A percentile compares a stretch with the other conserved stretches of the same genome.
Conservation (phyloP, 2,329 filamentous ascomycete genomes). For the Aspergillus fumigatus region DNA sequence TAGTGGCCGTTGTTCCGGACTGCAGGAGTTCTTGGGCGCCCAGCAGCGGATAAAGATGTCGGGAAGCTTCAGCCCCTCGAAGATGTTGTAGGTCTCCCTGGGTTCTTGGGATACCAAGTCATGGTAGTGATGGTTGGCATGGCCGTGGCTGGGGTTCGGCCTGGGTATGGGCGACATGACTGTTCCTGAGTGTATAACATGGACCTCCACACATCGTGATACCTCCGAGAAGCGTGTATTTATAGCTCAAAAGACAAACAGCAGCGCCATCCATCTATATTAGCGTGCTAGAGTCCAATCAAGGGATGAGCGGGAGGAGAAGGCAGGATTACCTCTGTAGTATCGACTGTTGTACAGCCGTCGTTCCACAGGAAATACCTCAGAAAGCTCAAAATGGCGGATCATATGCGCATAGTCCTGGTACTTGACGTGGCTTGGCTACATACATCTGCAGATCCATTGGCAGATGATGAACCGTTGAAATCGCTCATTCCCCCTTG, state of each 20-base stretch:
- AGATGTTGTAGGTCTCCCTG: neutral
- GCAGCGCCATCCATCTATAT: neutral
- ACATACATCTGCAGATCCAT: neutral
- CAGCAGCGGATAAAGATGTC: slow-evolving; percentile 3
- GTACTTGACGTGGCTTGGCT: neutral
- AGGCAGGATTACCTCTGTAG: neutral
- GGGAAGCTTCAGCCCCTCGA: neutral
- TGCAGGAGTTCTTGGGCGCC: neutral
- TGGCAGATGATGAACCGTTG: neutral
- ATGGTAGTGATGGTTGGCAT: neutral
- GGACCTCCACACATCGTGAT: neutral
- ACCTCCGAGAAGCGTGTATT: neutral
- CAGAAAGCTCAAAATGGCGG: neutral
- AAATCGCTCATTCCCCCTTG: neutral
- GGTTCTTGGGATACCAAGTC: neutral
- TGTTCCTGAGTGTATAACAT: neutral
- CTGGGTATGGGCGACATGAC: neutral
- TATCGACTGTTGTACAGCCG: neutral
- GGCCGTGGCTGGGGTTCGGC: neutral
- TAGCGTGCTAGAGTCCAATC: neutral
- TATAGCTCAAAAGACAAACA: neutral
- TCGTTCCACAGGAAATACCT: neutral
- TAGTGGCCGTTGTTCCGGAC: slow-evolving; percentile 13
- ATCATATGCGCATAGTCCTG: neutral
- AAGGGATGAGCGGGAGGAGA: neutral